phyloP scores from a whole-genome alignment of 495 filamentous ascomycete species.

The Penicillium macrosclerotiorum region DNA sequence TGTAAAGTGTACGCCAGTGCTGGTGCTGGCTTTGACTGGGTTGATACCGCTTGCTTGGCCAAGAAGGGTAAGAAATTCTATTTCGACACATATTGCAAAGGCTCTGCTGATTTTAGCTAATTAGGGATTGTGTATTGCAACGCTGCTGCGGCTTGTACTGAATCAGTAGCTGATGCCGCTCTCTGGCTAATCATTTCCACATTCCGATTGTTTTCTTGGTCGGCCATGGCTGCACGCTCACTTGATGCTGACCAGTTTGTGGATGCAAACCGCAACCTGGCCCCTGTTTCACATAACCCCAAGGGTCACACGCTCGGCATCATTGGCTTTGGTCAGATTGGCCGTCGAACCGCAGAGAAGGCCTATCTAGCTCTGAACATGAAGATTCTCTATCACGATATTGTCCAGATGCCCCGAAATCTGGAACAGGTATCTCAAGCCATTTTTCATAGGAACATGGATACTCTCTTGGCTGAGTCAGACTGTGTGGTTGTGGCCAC shows the following conservation, averaged over 20 bases:
- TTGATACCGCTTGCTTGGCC: conserved; percentile 64
- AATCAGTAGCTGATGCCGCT: conserved; percentile 61
- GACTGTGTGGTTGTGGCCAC: conserved; percentile 71
- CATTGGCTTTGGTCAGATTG: conserved; percentile 68
- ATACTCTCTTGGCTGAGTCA: conserved; percentile 48
- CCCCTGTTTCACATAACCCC: conserved; percentile 54
- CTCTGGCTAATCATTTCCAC: conserved; percentile 62
- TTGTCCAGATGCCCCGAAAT: conserved; percentile 51
- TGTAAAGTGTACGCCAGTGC: conserved; percentile 71
- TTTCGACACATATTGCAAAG: not conserved
- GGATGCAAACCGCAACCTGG: conserved; percentile 56
- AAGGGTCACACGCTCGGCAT: conserved; percentile 50
- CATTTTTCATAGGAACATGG: conserved; percentile 50
- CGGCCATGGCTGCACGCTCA: conserved; percentile 44
- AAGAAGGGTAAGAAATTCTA: conserved; percentile 54
- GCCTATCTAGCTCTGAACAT: conserved; percentile 61
- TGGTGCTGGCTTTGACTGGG: conserved; percentile 77
- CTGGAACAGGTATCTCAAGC: conserved; percentile 35
- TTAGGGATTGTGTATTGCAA: conserved; percentile 72
- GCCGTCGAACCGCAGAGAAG: conserved; percentile 63
- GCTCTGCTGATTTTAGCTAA: not conserved
- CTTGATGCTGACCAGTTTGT: conserved; percentile 41
- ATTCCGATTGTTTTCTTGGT: conserved; percentile 64
- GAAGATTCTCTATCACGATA: conserved; percentile 66
- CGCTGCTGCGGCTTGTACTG: conserved; percentile 63